Evolutionary conservation across 202 grass and related monocot genomes (phyloP).

Genomic region (Hordeum pubiflorum): DNA sequence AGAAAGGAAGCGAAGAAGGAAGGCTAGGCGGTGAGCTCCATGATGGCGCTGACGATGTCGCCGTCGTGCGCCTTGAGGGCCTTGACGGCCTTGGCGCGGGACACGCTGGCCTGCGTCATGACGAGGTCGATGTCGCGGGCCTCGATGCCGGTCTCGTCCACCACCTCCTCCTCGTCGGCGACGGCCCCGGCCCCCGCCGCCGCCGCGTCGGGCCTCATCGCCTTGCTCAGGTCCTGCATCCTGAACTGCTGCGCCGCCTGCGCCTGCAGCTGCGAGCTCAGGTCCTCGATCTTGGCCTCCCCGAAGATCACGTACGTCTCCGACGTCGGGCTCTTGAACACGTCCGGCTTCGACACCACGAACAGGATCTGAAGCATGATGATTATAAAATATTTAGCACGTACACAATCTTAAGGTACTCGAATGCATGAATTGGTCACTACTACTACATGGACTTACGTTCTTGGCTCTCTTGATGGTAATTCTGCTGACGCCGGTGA

Average conservation of each 20-base stretch:
- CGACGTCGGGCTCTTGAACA: constrained; percentile 85
- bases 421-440: too few species aligned
- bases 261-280: constrained; percentile 79
- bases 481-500: constrained; percentile 71
- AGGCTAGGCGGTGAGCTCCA: constrained; percentile 71
- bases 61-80: constrained; percentile 82
- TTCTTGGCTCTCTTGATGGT: constrained; percentile 84
- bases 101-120: constrained; percentile 84
- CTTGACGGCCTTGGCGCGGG: constrained; percentile 69
- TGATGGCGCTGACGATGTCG: constrained; percentile 80
- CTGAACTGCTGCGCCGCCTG: constrained; percentile 89
- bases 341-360: constrained; percentile 79
- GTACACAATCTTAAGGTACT: too few species aligned
- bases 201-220: constrained; percentile 50
- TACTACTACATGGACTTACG: constrained; percentile 8
- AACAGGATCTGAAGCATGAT: constrained; percentile 60
- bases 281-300: constrained; percentile 87
- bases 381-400: too few species aligned
- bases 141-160: constrained; percentile 67
- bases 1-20: not conserved
- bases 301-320: constrained; percentile 93
- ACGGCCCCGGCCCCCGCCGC: not conserved
- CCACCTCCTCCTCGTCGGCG: constrained; percentile 70
- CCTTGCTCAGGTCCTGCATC: constrained; percentile 81
- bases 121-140: constrained; percentile 85